Evolutionary conservation across 1,284 basidiomycete genomes (phyloP).

Genomic region (Heterobasidion occidentale): DNA sequence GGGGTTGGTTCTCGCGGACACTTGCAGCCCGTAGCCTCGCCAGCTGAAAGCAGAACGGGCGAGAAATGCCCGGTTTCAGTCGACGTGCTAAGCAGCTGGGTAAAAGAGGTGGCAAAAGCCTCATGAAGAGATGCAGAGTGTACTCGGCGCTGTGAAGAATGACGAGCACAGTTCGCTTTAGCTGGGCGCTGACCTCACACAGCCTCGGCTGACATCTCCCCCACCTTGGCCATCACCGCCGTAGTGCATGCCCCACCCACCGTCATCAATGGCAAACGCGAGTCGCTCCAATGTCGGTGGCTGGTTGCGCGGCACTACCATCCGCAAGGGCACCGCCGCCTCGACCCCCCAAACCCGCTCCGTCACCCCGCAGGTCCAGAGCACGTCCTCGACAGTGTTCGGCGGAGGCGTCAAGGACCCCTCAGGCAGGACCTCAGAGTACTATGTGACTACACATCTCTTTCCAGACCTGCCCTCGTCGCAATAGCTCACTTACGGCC

Average conservation of each 20-base stretch:
- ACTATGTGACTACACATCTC: constrained; percentile 38
- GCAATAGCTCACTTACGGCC: neutral
- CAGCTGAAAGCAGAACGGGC: too few species aligned
- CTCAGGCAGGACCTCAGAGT: constrained; percentile 72
- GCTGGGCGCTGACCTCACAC: neutral
- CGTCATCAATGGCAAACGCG: constrained; percentile 11
- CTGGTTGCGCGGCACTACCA: constrained; percentile 67
- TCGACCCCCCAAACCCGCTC: constrained; percentile 42
- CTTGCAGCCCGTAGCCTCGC: too few species aligned
- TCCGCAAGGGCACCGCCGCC: constrained; percentile 50
- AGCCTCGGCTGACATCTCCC: neutral
- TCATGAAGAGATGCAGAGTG: too few species aligned
- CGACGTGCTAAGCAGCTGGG: too few species aligned
- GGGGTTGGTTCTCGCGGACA: too few species aligned
- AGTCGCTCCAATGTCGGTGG: constrained; percentile 20
- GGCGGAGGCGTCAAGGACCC: constrained; percentile 78
- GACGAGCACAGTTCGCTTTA: neutral
- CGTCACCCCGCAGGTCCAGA: constrained; percentile 61
- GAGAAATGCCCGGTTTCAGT: too few species aligned
- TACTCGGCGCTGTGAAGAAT: neutral
- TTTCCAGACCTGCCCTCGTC: constrained; percentile 20
- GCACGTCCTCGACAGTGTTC: constrained; percentile 62
- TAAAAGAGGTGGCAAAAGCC: too few species aligned
- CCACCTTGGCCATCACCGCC: neutral
- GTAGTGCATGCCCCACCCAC: neutral